Base-by-base conservation (phyloP, 768 basidiomycete species). In the Aureoboletus auriporus region DNA sequence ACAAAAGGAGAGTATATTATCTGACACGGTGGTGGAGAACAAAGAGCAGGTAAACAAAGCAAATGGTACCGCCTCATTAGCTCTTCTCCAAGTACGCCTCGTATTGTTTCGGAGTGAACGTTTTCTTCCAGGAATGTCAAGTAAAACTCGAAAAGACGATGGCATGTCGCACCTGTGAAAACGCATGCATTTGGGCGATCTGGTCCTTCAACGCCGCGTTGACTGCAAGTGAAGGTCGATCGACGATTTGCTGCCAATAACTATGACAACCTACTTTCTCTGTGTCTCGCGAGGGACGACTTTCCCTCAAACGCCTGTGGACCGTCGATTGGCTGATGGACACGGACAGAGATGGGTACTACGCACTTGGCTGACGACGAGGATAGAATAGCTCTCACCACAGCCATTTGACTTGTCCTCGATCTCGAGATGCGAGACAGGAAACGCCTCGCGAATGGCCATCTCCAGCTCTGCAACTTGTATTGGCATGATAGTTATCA, bases 121-220 rank as follows among this genome's bases (percentile, higher is more conserved):
- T 83, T 81, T 84, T 88, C 86, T 89, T 53, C 27, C 31, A n/a
- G 9, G 8, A 42, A 20, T 8, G 30, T 46, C 9, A 7, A 39
- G 48, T 20, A 31, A 27, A 40, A 29, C 42, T 20, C 30, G 12
- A 3, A 27, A 47, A 27, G 42, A 10, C 9, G 14, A 20, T 23
- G 23, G 14, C 14, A 11, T 39, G 20, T 42, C 69, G 44, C 55
- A 89, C 90, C 82, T 93, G 89, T 12, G 89, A 89, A 67, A 93
- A 93, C 5, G 90, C 89, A 57, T 93, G 89, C 77, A 93, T 83
- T 48, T 84, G 79, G 0, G 84, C 72, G 48, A 93, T 90, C 57
- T 90, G 74, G 2, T 69, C 70, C 69, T 87, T 91, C 59, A 93
- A 63, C 8, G 83, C 60, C 20, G 89, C 83, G 58, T 92, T 91